These are phyloP conservation scores for Cicer cuneatum DNA, from an alignment of 306 rosid genomes.

Conservation along the genomic window DNA sequence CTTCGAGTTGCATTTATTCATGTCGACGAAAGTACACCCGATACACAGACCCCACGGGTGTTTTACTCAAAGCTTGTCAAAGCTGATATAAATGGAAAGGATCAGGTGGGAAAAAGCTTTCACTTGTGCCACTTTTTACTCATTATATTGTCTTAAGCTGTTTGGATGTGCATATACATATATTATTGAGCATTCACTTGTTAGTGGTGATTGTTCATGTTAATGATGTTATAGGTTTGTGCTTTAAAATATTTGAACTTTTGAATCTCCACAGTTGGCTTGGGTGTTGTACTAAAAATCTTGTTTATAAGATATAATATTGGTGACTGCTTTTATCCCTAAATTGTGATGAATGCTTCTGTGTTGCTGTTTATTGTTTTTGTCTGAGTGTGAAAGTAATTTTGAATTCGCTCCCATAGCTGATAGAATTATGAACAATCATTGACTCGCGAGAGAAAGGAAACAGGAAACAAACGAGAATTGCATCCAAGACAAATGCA, in stretches of 20 bases:
- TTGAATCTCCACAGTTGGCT: constrained; percentile 1
- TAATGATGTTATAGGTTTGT: too few relatives aligned
- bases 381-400: background rate
- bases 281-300: background rate
- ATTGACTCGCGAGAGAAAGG: too few relatives aligned
- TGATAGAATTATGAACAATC: too few relatives aligned
- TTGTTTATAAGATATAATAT: background rate
- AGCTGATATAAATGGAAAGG: constrained; percentile 92
- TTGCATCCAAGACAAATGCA: too few relatives aligned
- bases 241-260: constrained; percentile 8
- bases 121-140: constrained; percentile 19
- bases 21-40: constrained; percentile 67
- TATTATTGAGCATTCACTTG: too few relatives aligned
- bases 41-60: constrained; percentile 57
- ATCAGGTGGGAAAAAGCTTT: constrained; percentile 70
- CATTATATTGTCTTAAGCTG: background rate
- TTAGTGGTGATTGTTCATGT: too few relatives aligned
- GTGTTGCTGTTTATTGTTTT: background rate
- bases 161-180: too few relatives aligned
- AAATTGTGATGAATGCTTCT: background rate
- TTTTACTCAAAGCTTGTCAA: constrained; percentile 95
- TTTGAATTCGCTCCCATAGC: too few relatives aligned
- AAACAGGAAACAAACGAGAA: too few relatives aligned
- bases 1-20: constrained; percentile 99
- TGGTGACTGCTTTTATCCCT: background rate